phyloP scores from a whole-genome alignment of 2,329 filamentous ascomycete species.

The Daldinia sp. region DNA sequence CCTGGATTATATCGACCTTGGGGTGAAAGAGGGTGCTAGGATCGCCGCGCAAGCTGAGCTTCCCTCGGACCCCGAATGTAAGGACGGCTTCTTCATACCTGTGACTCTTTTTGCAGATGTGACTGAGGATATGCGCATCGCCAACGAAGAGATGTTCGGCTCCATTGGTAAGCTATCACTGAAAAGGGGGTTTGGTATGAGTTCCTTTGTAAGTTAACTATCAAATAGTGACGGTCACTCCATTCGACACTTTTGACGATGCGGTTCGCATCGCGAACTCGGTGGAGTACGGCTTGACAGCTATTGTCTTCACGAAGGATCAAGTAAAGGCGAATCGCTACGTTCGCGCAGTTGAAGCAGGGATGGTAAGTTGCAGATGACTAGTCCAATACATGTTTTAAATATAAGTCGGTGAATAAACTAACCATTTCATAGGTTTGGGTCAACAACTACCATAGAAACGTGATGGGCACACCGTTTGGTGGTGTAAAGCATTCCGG shows the following conservation, averaged over 20 bases:
- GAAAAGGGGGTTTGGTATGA: conserved; percentile 67
- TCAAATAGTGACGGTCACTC: conserved; percentile 63
- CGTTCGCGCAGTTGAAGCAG: conserved; percentile 45
- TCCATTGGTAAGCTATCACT: conserved; percentile 67
- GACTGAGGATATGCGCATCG: conserved; percentile 84
- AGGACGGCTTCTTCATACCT: conserved; percentile 85
- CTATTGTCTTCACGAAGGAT: conserved; percentile 69
- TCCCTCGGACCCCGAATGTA: conserved; percentile 71
- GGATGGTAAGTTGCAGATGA: conserved; percentile 65
- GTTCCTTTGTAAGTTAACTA: conserved; percentile 69
- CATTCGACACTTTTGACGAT: conserved; percentile 55
- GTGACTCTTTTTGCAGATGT: conserved; percentile 90
- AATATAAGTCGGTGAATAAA: not conserved
- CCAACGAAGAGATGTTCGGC: conserved; percentile 91
- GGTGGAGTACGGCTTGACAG: conserved; percentile 68
- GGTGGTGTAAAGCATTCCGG: conserved; percentile 43
- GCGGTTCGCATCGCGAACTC: conserved; percentile 56
- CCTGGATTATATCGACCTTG: conserved; percentile 80
- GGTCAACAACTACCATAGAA: conserved; percentile 58
- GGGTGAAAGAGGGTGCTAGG: conserved; percentile 69
- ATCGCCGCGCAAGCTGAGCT: conserved; percentile 67
- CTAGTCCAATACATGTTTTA: not conserved
- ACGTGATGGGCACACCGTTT: conserved; percentile 40
- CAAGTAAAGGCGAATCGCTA: conserved; percentile 60
- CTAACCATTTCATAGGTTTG: conserved; percentile 51